These are phyloP conservation scores for Camelina laxa DNA, from an alignment of 345 rosid genomes.

Conservation along the genomic window DNA sequence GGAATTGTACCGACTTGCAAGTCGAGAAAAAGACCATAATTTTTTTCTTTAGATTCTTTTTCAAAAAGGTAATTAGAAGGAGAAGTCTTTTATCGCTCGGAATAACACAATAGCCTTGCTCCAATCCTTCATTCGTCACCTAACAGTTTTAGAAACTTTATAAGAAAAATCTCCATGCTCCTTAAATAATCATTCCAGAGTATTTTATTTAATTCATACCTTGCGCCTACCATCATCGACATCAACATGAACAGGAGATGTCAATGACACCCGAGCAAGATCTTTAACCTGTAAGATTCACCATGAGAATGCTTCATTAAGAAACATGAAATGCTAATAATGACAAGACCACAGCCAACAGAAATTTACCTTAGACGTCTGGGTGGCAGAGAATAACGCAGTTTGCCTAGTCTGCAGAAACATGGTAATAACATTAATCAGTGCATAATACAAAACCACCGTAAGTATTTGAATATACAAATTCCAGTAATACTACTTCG, in stretches of 20 bases:
- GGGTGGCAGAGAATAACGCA: constrained; percentile 96
- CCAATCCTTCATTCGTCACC: constrained; percentile 97
- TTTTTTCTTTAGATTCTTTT: constrained; percentile 86
- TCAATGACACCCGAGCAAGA: constrained; percentile 91
- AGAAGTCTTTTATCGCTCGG: constrained; percentile 83
- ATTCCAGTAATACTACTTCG: constrained; percentile 7
- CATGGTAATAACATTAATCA: constrained; percentile 34
- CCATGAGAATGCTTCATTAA: constrained; percentile 9
- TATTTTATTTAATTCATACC: constrained; percentile 51
- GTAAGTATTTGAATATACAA: constrained; percentile 1
- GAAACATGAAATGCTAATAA: constrained; percentile 6
- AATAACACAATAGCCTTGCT: constrained; percentile 94
- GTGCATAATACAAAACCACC: constrained; percentile 23
- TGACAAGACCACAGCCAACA: not conserved
- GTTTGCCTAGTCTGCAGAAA: constrained; percentile 93
- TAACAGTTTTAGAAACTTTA: constrained; percentile 36
- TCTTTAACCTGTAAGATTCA: constrained; percentile 75
- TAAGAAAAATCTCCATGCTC: constrained; percentile 15
- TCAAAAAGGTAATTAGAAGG: constrained; percentile 87
- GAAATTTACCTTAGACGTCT: constrained; percentile 80
- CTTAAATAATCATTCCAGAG: not conserved
- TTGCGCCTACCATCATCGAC: constrained; percentile 93
- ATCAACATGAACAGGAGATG: constrained; percentile 81
- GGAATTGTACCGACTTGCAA: constrained; percentile 93
- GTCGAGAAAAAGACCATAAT: constrained; percentile 99